Base-by-base conservation (phyloP, 257 asterid genomes). In the Solanum okadae region DNA sequence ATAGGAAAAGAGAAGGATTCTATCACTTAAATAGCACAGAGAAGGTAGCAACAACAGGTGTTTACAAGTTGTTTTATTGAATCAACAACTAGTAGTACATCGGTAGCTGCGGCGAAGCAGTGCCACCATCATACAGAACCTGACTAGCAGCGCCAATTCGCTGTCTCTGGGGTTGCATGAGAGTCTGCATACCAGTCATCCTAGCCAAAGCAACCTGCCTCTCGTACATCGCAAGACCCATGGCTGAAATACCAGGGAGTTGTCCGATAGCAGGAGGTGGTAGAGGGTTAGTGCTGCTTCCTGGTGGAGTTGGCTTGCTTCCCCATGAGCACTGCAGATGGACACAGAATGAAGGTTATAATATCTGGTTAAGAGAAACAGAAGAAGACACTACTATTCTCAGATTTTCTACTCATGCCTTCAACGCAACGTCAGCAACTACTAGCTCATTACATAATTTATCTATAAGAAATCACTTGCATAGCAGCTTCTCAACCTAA, bases 251-350 rank as follows among this genome's bases (percentile, higher is more conserved):
- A 25, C 95, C 93, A 0, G 93, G 94, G 76, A 95, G 78, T 23
- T 92, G 95, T 33, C 93, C 91, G 5, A 81, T 81, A 18, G 93
- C 93, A 7, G 98, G 98, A 27, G 95, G 98, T 44, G 98, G 95
- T 49, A 96, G 93, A n/a, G 98, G 98, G 86, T 87, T 90, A 11
- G 96, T 93, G 40, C 93, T 93, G 73, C 94, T 93, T 77, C 98
- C 98, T 0, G 94, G 96, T 12, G 96, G 96, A 38, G 98, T 95
- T 4, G 98, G 98, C 93, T 96, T 96, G 88, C 95, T 93, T 67
- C 98, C 98, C 98, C 98, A 96, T 6, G 98, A 96, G 90, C 98
- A 95, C 98, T 95, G 79, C 83, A 91, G 73, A 16, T 10, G 16
- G 67, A 79, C 52, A 44, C 56, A 52, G 63, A 77, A 42, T 42